Percentiles rank a stretch among this genome's conserved stretches.
These are phyloP conservation scores for Chalciporus chontae DNA, from an alignment of 768 basidiomycete species.

Conservation along the genomic window DNA sequence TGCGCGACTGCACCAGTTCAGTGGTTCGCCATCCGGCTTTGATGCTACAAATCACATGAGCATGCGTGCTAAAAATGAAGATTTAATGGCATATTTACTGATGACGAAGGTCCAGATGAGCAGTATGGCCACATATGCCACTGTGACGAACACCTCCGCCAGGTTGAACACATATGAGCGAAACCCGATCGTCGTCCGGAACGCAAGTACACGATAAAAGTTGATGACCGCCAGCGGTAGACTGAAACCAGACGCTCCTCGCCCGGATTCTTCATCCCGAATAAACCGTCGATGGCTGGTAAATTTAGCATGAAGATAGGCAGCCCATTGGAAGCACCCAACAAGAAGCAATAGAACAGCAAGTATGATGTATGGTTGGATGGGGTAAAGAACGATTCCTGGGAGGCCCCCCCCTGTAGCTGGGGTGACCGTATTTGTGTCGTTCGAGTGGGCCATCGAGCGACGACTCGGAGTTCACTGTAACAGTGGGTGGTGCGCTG, in stretches of 20 bases:
- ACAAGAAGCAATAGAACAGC: slow-evolving; percentile 9
- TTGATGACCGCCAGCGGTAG: slow-evolving; percentile 34
- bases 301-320: slow-evolving; percentile 11
- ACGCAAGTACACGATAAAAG: slow-evolving; percentile 33
- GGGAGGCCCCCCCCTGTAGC: not conserved
- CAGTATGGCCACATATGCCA: slow-evolving; percentile 36
- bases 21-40: slow-evolving; percentile 14
- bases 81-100: slow-evolving; percentile 23
- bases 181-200: slow-evolving; percentile 36
- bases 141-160: slow-evolving; percentile 37
- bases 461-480: slow-evolving; percentile 8
- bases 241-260: slow-evolving; percentile 12
- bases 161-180: slow-evolving; percentile 37
- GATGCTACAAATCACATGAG: slow-evolving; percentile 16
- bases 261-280: slow-evolving; percentile 6
- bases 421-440: not conserved
- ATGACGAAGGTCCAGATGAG: slow-evolving; percentile 37
- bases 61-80: not conserved
- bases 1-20: slow-evolving; percentile 34
- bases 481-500: not conserved
- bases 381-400: slow-evolving; percentile 16
- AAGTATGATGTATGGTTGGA: slow-evolving; percentile 13
- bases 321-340: slow-evolving; percentile 19
- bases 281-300: slow-evolving; percentile 4
- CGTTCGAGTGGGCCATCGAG: not conserved